Base-by-base conservation (phyloP, 371 early-diverging fungal species). In the Cokeromyces recurvatus region DNA sequence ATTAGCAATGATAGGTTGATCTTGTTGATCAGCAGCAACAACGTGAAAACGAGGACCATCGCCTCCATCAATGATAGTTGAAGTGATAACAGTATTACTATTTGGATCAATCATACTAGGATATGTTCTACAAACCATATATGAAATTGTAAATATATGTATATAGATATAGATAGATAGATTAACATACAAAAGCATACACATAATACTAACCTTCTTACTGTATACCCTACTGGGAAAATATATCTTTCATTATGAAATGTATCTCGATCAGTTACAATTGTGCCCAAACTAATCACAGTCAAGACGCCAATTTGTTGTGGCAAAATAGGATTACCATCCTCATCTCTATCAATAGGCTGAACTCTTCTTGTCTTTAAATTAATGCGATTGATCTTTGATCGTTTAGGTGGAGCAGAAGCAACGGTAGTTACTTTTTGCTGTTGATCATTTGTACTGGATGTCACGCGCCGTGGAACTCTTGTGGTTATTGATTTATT, bases 161-260 rank as follows among this genome's bases (percentile, higher is more conserved):
- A 23, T 25, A 21, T 58, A 17, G n/a, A 10, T 47, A 3, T 21
- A 3, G 39, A 39, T 9, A 36, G 17, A 39, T 20, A 19, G 23
- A 39, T 4, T 39, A 21, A 36, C 6, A 5, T 24, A 10, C n/a
- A 22, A 22, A 23, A 20, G 22, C 22, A 27, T 29, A 8, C 11
- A n/a, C n/a, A n/a, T n/a, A n/a, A n/a, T 5, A 11, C 29, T 29
- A 8, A 29, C 68, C 74, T 59, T 44, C 57, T 62, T 5, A 79
- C 73, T 6, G 69, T 82, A 59, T 90, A 94, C 2, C 96, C 95
- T 0, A 92, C 85, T 9, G 96, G 91, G 72, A 85, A 95, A 17
- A 95, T 92, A 50, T 95, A 94, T 5, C 93, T 78, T 43, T 91
- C 89, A 42, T 84, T 90, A 52, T 95, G 95, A 64, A 88, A 95